These are phyloP conservation scores for Solanum habrochaites DNA, from an alignment of 257 asterid species.

Conservation along the genomic window DNA sequence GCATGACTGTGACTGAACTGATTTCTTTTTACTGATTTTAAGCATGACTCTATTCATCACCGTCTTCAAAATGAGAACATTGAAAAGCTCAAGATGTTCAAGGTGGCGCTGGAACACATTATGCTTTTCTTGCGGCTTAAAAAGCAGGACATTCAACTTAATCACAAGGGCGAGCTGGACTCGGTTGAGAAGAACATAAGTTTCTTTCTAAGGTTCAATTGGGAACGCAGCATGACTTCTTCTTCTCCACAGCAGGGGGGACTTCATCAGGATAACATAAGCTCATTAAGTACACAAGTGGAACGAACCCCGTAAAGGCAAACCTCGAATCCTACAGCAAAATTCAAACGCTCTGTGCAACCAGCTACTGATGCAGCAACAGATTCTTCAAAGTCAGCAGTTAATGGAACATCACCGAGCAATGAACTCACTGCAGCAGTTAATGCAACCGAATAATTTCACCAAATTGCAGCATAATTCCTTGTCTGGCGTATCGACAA, in stretches of 20 bases:
- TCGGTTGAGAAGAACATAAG: constrained; percentile 62
- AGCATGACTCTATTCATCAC: constrained; percentile 69
- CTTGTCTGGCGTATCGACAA: constrained; percentile 33
- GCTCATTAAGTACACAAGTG: constrained; percentile 30
- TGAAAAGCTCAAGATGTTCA: constrained; percentile 56
- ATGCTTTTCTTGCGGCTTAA: constrained; percentile 39
- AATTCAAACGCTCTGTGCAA: neutral
- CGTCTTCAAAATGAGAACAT: constrained; percentile 60
- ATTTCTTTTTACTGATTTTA: constrained; percentile 15
- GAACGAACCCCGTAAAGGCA: constrained; percentile 38
- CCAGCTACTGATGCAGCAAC: constrained; percentile 16
- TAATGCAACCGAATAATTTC: constrained; percentile 27
- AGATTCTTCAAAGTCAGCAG: constrained; percentile 48
- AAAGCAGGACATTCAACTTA: constrained; percentile 46
- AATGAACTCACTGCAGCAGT: constrained; percentile 29
- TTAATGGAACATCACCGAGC: constrained; percentile 46
- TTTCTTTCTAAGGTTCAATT: constrained; percentile 47
- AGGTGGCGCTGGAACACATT: constrained; percentile 57
- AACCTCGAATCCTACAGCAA: constrained; percentile 44
- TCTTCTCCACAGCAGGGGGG: constrained; percentile 57
- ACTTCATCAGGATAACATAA: constrained; percentile 24
- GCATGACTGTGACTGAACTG: neutral
- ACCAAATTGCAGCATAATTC: constrained; percentile 54
- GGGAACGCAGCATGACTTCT: constrained; percentile 52
- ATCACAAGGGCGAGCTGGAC: constrained; percentile 47